Conservation (phyloP, 257 asterid genomes). For the Striga asiatica region DNA sequence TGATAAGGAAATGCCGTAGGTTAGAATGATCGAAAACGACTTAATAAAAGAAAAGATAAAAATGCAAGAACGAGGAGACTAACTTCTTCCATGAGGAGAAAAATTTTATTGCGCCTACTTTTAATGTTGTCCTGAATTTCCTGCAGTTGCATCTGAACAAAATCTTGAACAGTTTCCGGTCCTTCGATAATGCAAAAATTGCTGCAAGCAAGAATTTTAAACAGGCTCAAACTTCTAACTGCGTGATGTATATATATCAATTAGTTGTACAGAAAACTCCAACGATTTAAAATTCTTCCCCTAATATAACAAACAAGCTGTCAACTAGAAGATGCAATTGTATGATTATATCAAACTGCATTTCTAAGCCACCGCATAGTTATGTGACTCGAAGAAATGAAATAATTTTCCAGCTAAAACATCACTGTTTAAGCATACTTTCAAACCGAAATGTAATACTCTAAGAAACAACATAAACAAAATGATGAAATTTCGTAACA, state of each 20-base stretch:
- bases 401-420: neutral
- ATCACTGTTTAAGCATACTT: no score
- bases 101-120: slow-evolving; percentile 78
- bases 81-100: slow-evolving; percentile 96
- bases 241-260: neutral
- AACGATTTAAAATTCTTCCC: neutral
- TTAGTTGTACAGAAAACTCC: neutral
- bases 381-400: neutral
- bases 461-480: neutral
- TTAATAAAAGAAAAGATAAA: neutral
- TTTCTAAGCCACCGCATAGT: neutral
- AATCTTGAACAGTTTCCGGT: slow-evolving; percentile 88
- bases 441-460: no score
- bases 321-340: neutral
- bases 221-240: neutral
- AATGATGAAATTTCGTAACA: neutral
- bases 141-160: slow-evolving; percentile 82
- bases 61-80: slow-evolving; percentile 9
- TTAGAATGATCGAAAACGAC: neutral
- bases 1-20: neutral
- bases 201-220: slow-evolving; percentile 24
- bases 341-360: neutral
- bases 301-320: neutral
- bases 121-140: slow-evolving; percentile 78
- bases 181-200: slow-evolving; percentile 96